A percentile compares a stretch with the other conserved stretches of the same genome.
Evolutionary conservation across 1,284 basidiomycete species (phyloP).

Genomic region (Cronartium quercuum): DNA sequence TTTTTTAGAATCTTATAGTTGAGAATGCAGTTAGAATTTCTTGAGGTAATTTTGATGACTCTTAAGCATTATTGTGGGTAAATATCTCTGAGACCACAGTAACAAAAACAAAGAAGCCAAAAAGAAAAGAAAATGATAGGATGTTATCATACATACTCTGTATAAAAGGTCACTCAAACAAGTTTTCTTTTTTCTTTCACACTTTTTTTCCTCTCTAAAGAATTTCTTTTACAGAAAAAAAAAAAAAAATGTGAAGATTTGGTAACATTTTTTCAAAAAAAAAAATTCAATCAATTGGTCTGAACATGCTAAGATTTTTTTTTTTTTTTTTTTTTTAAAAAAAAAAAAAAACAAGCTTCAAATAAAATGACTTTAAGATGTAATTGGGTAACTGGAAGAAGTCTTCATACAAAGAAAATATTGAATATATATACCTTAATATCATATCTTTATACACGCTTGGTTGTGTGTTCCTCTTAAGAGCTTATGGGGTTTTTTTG

Average conservation of each 20-base stretch:
- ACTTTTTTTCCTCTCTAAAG: not conserved
- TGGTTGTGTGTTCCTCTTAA: not conserved
- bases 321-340: too few species aligned
- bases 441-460: not conserved
- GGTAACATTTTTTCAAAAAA: not conserved
- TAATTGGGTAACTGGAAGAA: not conserved
- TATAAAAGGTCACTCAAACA: not conserved
- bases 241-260: not conserved
- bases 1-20: too few species aligned
- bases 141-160: too few species aligned
- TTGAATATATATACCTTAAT: not conserved
- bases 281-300: not conserved
- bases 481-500: not conserved
- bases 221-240: not conserved
- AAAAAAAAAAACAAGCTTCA: not conserved
- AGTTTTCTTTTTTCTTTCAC: not conserved
- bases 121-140: not conserved
- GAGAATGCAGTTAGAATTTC: too few species aligned
- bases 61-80: too few species aligned
- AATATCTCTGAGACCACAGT: not conserved
- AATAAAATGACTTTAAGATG: not conserved
- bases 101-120: not conserved
- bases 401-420: not conserved
- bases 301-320: not conserved
- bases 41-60: too few species aligned